These are phyloP conservation scores for Ustilago xerochloae DNA, from an alignment of 1,284 basidiomycete species.

Conservation along the genomic window DNA sequence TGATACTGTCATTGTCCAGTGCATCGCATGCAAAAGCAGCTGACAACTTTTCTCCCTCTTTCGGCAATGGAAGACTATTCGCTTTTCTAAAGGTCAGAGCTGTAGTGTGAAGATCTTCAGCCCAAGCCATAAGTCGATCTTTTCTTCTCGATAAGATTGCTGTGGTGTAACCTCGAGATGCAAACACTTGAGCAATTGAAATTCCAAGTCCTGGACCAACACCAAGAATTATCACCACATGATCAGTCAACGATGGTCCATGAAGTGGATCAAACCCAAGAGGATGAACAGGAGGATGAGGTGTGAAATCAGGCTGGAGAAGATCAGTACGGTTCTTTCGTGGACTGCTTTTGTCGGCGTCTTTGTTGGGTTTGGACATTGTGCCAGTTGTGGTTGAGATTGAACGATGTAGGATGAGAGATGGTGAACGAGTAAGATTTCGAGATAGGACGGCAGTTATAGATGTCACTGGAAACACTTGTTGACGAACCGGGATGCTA, in stretches of 20 bases:
- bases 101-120: conserved; percentile 23
- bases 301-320: conserved; percentile 32
- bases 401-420: neutral
- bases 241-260: conserved; percentile 36
- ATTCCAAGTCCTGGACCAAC: conserved; percentile 58
- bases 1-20: conserved; percentile 37
- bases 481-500: neutral
- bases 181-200: conserved; percentile 50
- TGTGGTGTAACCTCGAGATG: conserved; percentile 49
- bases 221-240: conserved; percentile 52
- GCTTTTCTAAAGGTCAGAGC: conserved; percentile 20
- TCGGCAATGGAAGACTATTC: neutral
- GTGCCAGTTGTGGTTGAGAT: neutral
- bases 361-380: neutral
- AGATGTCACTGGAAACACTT: neutral
- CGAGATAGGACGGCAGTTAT: neutral
- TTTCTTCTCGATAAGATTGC: conserved; percentile 55
- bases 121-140: conserved; percentile 41
- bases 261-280: conserved; percentile 46
- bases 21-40: conserved; percentile 57
- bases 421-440: too few relatives aligned
- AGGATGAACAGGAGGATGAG: conserved; percentile 24
- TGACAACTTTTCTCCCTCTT: conserved; percentile 13
- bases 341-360: conserved; percentile 8
- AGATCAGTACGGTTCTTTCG: conserved; percentile 38